Percentiles rank a stretch among this genome's conserved stretches.
Conservation (phyloP, 495 filamentous ascomycete species). For the Geopyxis carbonaria region DNA sequence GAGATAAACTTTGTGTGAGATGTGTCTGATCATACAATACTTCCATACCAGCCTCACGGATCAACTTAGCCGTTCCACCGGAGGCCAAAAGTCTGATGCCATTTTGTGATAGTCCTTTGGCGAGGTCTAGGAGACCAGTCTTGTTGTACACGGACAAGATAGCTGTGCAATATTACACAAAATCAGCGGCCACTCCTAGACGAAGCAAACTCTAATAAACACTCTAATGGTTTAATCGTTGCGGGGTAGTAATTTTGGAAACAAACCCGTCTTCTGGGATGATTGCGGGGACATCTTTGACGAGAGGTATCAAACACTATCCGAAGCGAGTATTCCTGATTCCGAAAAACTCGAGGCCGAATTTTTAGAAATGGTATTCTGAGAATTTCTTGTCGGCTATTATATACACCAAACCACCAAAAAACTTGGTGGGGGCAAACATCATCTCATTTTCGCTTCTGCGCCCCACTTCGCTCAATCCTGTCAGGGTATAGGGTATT, state of each 20-base stretch:
- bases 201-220: neutral
- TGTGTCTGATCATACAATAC: constrained; percentile 53
- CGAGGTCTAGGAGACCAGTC: constrained; percentile 87
- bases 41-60: constrained; percentile 81
- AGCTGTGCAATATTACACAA: constrained; percentile 34
- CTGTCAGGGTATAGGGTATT: constrained; percentile 3
- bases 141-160: constrained; percentile 98
- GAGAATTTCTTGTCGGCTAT: too few species aligned
- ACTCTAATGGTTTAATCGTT: neutral
- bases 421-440: neutral
- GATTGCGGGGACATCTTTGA: constrained; percentile 1
- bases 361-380: too few species aligned
- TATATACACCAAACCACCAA: neutral
- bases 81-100: constrained; percentile 86
- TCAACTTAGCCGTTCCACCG: constrained; percentile 84
- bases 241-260: constrained; percentile 3
- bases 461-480: constrained; percentile 3
- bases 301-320: neutral
- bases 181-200: neutral
- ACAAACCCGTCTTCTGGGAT: constrained; percentile 11
- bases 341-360: too few species aligned
- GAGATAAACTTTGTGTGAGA: constrained; percentile 5
- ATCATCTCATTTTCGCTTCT: neutral
- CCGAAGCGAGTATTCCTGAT: too few species aligned
- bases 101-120: constrained; percentile 79